Base-by-base conservation (phyloP, 768 basidiomycete genomes). In the Cystobasidium ongulense region DNA sequence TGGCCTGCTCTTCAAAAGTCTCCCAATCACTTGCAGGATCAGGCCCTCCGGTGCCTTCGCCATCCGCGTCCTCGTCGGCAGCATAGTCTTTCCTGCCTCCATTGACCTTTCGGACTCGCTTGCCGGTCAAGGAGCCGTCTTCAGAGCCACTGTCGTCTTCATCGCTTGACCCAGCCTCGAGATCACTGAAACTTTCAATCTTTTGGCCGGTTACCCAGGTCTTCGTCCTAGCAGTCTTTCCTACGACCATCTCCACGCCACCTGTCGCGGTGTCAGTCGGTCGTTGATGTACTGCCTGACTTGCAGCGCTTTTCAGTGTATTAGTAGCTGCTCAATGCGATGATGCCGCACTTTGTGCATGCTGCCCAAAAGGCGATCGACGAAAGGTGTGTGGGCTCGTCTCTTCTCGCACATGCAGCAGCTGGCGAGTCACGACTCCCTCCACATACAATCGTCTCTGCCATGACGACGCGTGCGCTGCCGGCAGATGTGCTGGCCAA, bases 1-100 rank as follows among this genome's bases (percentile, higher is more conserved):
- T 86, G 0, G 88, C 88, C 75, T 85, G 39, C 35, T 70, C 67
- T 29, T 78, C 52, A 39, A 78, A 78, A 18, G 39, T 75, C 11
- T 75, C 74, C 53, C 66, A 75, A 27, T 68, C 59, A 31, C 50
- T 59, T 27, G 53, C 54, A 36, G 68, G 52, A 70, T 59, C 67
- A 59, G 50, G 25, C 2, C 57, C 38, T 29, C 36, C 52, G 25
- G 38, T 36, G 13, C 52, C 53, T 3, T 50, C 67, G 29, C 35
- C 33, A 39, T 52, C 33, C 21, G 33, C 57, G 17, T 64, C 73
- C 70, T 46, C 33, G 54, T 29, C 62, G 21, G 50, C 15, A 18
- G 43, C 65, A 53, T 50, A 50, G 46, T 50, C 46, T 4, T 4
- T 21, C 21, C 46, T 50, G 46, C n/a, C 18, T 50, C 18, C n/a